phyloP scores from a whole-genome alignment of 331 rosid genomes.

The Saraca asoca region DNA sequence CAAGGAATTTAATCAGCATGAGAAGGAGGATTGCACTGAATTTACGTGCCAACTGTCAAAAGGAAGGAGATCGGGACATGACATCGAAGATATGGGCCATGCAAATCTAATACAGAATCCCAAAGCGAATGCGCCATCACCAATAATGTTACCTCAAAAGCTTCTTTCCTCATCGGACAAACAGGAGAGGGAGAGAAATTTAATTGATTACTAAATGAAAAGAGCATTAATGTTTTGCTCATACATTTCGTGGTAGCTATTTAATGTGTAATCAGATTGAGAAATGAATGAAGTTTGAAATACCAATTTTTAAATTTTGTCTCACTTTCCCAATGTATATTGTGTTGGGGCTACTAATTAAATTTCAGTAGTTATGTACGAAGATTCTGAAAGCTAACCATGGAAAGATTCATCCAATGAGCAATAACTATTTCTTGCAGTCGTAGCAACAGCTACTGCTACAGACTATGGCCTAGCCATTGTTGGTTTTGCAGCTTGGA shows the following conservation, averaged over 20 bases:
- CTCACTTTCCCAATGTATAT: constrained; percentile 40
- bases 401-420: constrained; percentile 18
- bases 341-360: constrained; percentile 38
- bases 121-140: constrained; percentile 38
- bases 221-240: constrained; percentile 50
- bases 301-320: constrained; percentile 48
- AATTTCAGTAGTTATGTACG: constrained; percentile 37
- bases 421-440: constrained; percentile 9
- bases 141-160: constrained; percentile 4
- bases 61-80: constrained; percentile 37
- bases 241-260: constrained; percentile 50
- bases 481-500: constrained; percentile 15
- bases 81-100: constrained; percentile 43
- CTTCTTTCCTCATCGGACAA: constrained; percentile 14
- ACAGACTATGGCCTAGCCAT: background rate
- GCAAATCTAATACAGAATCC: constrained; percentile 47
- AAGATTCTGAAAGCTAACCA: constrained; percentile 29
- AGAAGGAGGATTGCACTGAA: constrained; percentile 36
- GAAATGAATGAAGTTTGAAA: constrained; percentile 17
- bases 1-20: constrained; percentile 33
- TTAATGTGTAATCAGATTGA: constrained; percentile 46
- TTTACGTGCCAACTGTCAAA: constrained; percentile 33
- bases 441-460: background rate
- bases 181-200: constrained; percentile 2
- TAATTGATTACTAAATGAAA: constrained; percentile 41